These are phyloP conservation scores for Pueraria montana DNA, from an alignment of 306 rosid species.

Conservation along the genomic window DNA sequence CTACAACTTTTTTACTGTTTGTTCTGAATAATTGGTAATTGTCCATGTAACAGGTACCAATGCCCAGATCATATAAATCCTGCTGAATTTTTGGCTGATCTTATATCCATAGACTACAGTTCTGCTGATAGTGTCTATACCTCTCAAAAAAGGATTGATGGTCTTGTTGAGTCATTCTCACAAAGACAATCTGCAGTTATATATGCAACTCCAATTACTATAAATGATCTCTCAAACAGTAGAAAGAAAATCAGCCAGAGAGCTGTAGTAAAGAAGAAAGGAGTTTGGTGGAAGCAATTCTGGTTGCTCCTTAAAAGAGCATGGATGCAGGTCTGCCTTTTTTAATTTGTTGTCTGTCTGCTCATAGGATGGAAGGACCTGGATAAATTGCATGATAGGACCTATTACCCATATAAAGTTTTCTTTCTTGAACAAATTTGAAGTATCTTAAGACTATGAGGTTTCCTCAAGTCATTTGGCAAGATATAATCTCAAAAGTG, in stretches of 20 bases:
- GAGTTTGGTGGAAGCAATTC: slow-evolving; percentile 94
- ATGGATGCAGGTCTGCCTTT: slow-evolving; percentile 88
- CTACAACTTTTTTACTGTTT: slow-evolving; percentile 6
- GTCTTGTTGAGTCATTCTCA: slow-evolving; percentile 87
- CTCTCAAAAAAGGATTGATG: slow-evolving; percentile 78
- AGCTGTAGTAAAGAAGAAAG: slow-evolving; percentile 62
- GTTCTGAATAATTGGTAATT: slow-evolving; percentile 42
- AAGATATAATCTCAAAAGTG: slow-evolving; percentile 26
- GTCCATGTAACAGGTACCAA: slow-evolving; percentile 69
- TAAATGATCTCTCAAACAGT: slow-evolving; percentile 57
- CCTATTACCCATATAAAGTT: slow-evolving; percentile 10
- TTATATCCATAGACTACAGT: slow-evolving; percentile 91
- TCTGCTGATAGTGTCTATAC: slow-evolving; percentile 86
- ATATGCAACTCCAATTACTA: slow-evolving; percentile 78
- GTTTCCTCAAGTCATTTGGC: slow-evolving; percentile 33
- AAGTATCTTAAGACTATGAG: slow-evolving; percentile 21
- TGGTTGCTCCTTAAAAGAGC: slow-evolving; percentile 92
- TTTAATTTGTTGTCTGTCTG: not conserved
- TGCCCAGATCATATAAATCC: slow-evolving; percentile 93
- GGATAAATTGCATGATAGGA: slow-evolving; percentile 38
- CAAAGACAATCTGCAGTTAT: slow-evolving; percentile 63
- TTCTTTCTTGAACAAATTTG: slow-evolving; percentile 18
- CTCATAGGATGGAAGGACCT: slow-evolving; percentile 30
- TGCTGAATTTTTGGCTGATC: slow-evolving; percentile 97
- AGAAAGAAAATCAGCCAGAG: slow-evolving; percentile 54